Evolutionary conservation across 2,329 filamentous ascomycete species (phyloP).

Genomic region (Colletotrichum sp.): DNA sequence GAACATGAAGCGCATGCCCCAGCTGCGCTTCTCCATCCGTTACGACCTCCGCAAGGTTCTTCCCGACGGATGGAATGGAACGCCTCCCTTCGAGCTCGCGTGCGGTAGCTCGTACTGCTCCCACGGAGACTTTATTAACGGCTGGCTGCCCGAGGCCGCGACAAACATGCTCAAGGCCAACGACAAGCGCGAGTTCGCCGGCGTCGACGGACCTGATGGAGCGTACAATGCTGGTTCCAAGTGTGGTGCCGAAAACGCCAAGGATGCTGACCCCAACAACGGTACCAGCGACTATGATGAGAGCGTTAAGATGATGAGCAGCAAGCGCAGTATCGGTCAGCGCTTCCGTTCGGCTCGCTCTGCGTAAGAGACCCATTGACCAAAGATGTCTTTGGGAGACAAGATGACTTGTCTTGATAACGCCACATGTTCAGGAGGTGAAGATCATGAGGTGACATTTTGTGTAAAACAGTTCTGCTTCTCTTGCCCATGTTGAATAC

Average conservation of each 20-base stretch:
- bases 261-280: conserved; percentile 44
- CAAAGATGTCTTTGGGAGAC: neutral
- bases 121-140: conserved; percentile 55
- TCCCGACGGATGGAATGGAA: conserved; percentile 48
- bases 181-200: conserved; percentile 38
- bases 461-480: neutral
- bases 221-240: conserved; percentile 25
- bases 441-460: neutral
- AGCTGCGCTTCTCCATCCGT: conserved; percentile 51
- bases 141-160: conserved; percentile 45
- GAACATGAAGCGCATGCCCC: conserved; percentile 50
- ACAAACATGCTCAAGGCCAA: conserved; percentile 43
- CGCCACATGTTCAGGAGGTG: neutral
- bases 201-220: conserved; percentile 35
- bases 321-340: conserved; percentile 3
- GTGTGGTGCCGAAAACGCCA: conserved; percentile 31
- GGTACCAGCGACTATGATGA: conserved; percentile 44
- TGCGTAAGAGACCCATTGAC: neutral
- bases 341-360: neutral
- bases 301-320: conserved; percentile 24
- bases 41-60: conserved; percentile 48
- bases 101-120: conserved; percentile 45
- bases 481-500: neutral
- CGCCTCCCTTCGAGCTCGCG: conserved; percentile 46
- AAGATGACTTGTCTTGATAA: neutral